These are phyloP conservation scores for Plasmodium cynomolgi DNA, from an alignment of 169 alveolate genomes.

Conservation along the genomic window DNA sequence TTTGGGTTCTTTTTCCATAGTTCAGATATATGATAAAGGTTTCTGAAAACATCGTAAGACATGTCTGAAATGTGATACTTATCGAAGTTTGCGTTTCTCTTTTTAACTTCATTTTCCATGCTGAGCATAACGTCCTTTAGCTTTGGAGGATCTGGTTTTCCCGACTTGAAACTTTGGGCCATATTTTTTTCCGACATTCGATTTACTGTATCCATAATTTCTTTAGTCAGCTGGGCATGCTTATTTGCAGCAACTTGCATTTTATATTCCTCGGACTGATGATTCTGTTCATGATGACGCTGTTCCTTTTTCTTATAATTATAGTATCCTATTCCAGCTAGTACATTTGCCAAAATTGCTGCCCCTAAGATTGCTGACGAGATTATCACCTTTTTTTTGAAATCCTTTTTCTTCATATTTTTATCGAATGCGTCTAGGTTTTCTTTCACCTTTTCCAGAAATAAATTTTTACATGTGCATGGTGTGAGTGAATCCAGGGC, in stretches of 20 bases:
- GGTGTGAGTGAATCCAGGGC: not conserved
- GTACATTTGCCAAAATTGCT: conserved; percentile 15
- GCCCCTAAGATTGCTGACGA: conserved; percentile 11
- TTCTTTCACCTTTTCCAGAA: not conserved
- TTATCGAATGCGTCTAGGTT: conserved; percentile 5
- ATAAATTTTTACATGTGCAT: conserved; percentile 6
- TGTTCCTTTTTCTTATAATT: conserved; percentile 11
- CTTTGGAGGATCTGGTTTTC: conserved; percentile 2
- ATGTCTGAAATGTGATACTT: conserved; percentile 19
- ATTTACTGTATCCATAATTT: not conserved
- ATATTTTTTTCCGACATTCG: not conserved
- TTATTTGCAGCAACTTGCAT: not conserved
- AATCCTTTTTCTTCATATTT: conserved; percentile 7
- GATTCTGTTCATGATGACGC: not conserved
- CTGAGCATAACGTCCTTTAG: not conserved
- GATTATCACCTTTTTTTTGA: conserved; percentile 16
- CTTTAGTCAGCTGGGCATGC: not conserved
- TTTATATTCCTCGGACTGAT: not conserved
- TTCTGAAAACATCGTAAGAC: conserved; percentile 31
- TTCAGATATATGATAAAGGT: conserved; percentile 16
- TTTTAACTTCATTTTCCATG: conserved; percentile 30
- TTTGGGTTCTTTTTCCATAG: conserved; percentile 23
- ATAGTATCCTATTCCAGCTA: conserved; percentile 18
- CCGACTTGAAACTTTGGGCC: conserved; percentile 3
- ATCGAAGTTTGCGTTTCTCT: conserved; percentile 2